These are phyloP conservation scores for Bipolaris victoriae DNA, from an alignment of 2,329 filamentous ascomycete genomes.

Conservation along the genomic window DNA sequence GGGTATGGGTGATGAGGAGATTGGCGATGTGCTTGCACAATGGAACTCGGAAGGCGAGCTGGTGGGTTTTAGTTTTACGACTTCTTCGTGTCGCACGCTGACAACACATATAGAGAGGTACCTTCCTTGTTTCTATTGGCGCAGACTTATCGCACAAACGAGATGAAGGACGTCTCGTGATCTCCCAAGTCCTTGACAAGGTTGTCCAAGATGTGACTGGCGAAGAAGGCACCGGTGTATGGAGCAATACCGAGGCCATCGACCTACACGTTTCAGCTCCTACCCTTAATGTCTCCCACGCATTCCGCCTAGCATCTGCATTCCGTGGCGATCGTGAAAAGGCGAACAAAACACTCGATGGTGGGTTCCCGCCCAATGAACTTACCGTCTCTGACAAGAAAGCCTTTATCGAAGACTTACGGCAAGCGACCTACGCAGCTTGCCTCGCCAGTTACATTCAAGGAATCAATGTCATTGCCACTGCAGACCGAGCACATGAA, in stretches of 20 bases:
- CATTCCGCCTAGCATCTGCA: conserved; percentile 67
- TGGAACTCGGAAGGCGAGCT: conserved; percentile 68
- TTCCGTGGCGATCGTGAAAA: conserved; percentile 63
- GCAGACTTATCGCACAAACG: conserved; percentile 64
- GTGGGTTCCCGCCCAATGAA: conserved; percentile 49
- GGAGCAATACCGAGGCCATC: conserved; percentile 68
- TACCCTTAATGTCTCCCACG: conserved; percentile 68
- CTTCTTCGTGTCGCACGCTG: background rate
- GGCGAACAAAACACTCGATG: conserved; percentile 56
- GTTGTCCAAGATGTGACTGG: conserved; percentile 72
- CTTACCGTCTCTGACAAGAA: conserved; percentile 43
- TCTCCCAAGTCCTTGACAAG: conserved; percentile 70
- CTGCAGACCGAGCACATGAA: conserved; percentile 62
- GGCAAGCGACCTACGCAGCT: conserved; percentile 65
- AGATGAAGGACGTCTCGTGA: conserved; percentile 55
- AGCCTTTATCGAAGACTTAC: conserved; percentile 63
- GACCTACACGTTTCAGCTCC: conserved; percentile 67
- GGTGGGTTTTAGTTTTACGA: conserved; percentile 34
- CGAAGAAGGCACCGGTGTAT: conserved; percentile 70
- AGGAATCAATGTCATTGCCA: conserved; percentile 68
- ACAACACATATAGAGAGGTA: conserved; percentile 51
- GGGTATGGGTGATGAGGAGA: conserved; percentile 64
- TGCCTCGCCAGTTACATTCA: conserved; percentile 70
- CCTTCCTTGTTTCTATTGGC: conserved; percentile 68
- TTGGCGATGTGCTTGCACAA: conserved; percentile 63